phyloP scores from a whole-genome alignment of 305 asterid species.

The Fraxinus xanthoxyloides region DNA sequence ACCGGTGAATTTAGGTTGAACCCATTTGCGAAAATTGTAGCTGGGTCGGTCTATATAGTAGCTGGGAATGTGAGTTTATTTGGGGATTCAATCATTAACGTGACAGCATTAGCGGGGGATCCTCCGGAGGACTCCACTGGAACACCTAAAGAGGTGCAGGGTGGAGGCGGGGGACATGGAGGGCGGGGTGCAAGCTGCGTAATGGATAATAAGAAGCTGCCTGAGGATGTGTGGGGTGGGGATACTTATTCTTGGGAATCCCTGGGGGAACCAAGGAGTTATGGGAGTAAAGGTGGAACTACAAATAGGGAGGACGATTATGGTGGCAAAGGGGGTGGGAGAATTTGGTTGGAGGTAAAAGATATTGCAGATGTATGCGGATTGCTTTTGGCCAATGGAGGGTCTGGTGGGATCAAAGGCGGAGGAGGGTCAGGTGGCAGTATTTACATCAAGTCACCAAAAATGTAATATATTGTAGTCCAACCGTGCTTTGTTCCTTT shows the following conservation, averaged over 20 bases:
- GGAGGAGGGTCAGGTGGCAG: constrained; percentile 96
- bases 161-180: constrained; percentile 84
- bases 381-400: constrained; percentile 69
- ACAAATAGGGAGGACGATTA: constrained; percentile 59
- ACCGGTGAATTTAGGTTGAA: constrained; percentile 56
- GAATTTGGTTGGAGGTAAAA: constrained; percentile 59
- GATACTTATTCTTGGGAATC: constrained; percentile 69
- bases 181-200: constrained; percentile 87
- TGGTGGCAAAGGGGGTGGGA: constrained; percentile 87
- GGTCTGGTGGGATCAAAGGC: constrained; percentile 77
- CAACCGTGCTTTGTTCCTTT: constrained; percentile 10
- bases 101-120: constrained; percentile 62
- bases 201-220: constrained; percentile 61
- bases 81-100: constrained; percentile 51
- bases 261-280: constrained; percentile 53
- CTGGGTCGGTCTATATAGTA: constrained; percentile 50
- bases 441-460: constrained; percentile 59
- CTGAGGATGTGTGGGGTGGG: constrained; percentile 88
- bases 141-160: constrained; percentile 58
- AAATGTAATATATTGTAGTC: constrained; percentile 52
- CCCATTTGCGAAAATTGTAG: constrained; percentile 41
- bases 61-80: constrained; percentile 58
- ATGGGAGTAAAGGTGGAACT: constrained; percentile 79
- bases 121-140: constrained; percentile 47
- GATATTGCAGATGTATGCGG: constrained; percentile 44